Base-by-base conservation (phyloP, 2,329 filamentous ascomycete genomes). In the Colletotrichum chrysophilum region DNA sequence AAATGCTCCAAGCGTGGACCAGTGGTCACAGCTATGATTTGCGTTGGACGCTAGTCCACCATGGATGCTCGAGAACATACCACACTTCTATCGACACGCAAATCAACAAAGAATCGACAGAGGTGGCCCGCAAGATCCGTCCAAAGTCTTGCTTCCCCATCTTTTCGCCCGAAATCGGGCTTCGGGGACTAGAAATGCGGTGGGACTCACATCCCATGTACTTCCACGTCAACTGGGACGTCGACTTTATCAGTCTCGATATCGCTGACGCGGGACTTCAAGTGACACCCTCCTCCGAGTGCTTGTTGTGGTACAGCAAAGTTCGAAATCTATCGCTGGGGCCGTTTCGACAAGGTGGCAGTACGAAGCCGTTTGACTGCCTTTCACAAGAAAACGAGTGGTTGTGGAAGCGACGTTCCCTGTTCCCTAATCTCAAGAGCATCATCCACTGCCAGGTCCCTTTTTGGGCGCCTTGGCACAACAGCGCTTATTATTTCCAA, bases 11-110 rank as follows among this genome's bases (percentile, higher is more conserved):
- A 48, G 0, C 18, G 38, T 1, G 5, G 9, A 0, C 9, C 38
- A 48, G 1, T 0, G 8, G 18, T 1, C 0, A 0, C 38, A 48
- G 16, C 18, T n/a, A n/a, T n/a, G 1, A 7, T 12, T 12, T 12
- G 9, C 43, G 12, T 7, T 52, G n/a, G n/a, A 24, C n/a, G 10
- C 6, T 52, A 13, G n/a, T 52, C n/a, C 43, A 52, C 43, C 43
- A 52, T 52, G 43, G 43, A 52, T 2, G 43, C n/a, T 52, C 43
- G 3, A 52, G 43, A 13, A 52, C 43, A 24, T 52, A 52, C 43
- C 21, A 52, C n/a, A 52, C 0, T 24, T 52, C 43, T 2, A 52
- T 52, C 43, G n/a, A 52, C 43, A 52, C 43, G n/a, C 43, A 0
- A 24, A 52, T 52, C 43, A 52, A 52, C 43, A 52, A 21, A 52